Evolutionary conservation across 2,329 filamentous ascomycete genomes (phyloP).

Genomic region (Mycogone perniciosa): DNA sequence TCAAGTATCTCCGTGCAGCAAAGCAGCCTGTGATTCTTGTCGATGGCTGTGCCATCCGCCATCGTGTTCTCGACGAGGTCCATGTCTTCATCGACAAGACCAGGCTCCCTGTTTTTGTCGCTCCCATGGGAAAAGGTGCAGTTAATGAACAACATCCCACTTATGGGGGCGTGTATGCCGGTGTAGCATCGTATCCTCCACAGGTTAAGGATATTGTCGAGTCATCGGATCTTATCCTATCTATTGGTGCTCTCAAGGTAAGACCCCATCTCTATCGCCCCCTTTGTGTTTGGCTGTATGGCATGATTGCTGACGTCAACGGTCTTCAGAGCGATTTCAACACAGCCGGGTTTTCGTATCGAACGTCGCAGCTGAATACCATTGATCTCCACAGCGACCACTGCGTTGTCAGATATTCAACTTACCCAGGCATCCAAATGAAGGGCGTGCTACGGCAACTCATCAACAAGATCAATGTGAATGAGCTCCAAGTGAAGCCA

Average conservation of each 20-base stretch:
- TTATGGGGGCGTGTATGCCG: slow-evolving; percentile 80
- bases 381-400: slow-evolving; percentile 76
- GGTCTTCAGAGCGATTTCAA: slow-evolving; percentile 64
- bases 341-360: slow-evolving; percentile 75
- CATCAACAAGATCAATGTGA: slow-evolving; percentile 50
- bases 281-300: neutral
- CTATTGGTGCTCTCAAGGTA: slow-evolving; percentile 57
- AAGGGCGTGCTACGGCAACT: slow-evolving; percentile 70
- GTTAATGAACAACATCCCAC: slow-evolving; percentile 69
- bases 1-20: slow-evolving; percentile 66
- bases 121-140: slow-evolving; percentile 83
- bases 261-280: neutral
- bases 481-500: slow-evolving; percentile 49
- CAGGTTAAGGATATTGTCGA: slow-evolving; percentile 60
- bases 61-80: slow-evolving; percentile 66
- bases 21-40: slow-evolving; percentile 73
- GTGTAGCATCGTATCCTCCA: slow-evolving; percentile 61
- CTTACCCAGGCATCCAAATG: slow-evolving; percentile 73
- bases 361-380: slow-evolving; percentile 66
- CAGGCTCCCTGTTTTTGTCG: slow-evolving; percentile 74
- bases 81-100: slow-evolving; percentile 67
- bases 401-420: slow-evolving; percentile 68
- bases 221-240: slow-evolving; percentile 62
- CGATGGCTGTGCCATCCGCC: slow-evolving; percentile 75
- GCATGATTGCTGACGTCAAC: neutral